Base-by-base conservation (phyloP, 352 stramenopile species). In the Phytopythium kandeliae region DNA sequence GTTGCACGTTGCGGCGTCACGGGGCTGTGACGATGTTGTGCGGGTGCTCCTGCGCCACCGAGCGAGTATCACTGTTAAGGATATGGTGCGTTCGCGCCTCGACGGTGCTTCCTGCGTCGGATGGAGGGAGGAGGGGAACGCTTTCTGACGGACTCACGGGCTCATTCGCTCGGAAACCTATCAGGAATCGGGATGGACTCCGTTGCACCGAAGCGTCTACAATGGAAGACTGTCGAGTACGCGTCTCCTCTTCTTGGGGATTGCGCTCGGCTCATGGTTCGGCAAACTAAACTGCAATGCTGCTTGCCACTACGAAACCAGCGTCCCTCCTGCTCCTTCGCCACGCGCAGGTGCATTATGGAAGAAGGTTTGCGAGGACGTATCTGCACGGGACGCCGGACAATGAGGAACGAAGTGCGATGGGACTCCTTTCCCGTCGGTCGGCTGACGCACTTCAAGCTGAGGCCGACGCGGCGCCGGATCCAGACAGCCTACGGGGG, bases 161-260 rank as follows among this genome's bases (percentile, higher is more conserved):
- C 45, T 6, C 35, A 16, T 50, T 62, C 34, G 49, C 26, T 40
- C 42, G n/a, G n/a, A n/a, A n/a, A n/a, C n/a, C n/a, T n/a, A n/a
- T n/a, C 58, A 92, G 79, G 82, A 93, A 63, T 93, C 82, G 46
- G 78, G 82, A 28, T 93, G 81, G 74, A 91, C 82, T 22, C 71
- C 82, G 19, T 54, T 93, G 51, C 82, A 93, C 54, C 79, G 79
- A 34, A 86, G 74, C 62, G 45, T 86, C 12, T 86, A 89, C 43
- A 61, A 88, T 24, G 67, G 77, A 28, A 76, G 75, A 51, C 60
- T 93, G 28, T 74, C 74, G 40, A 86, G 78, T 91, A 65, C 56
- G 72, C 77, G 8, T 37, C 16, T 35, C 34, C 11, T 28, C 21
- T 51, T 2, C 8, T 47, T 4, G 16, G 21, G 15, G 5, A n/a